Conservation (phyloP, 1,284 basidiomycete genomes). For the Ustilago trichophora region DNA sequence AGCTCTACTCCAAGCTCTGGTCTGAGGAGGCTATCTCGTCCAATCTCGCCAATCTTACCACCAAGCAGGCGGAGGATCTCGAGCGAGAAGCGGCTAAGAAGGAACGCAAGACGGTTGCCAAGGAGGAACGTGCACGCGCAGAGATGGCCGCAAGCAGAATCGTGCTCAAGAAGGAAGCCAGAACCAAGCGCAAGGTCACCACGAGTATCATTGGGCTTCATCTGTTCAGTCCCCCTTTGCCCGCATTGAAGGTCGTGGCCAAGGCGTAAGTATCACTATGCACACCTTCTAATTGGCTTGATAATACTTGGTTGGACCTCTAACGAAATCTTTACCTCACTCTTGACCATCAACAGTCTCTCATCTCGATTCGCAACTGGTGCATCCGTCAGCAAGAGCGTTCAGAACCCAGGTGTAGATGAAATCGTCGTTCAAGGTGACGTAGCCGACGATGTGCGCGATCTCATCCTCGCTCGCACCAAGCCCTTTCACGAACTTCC, state of each 20-base stretch:
- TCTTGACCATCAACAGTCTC: constrained; percentile 28
- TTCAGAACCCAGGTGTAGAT: constrained; percentile 60
- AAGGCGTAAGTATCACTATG: constrained; percentile 62
- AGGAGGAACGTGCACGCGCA: constrained; percentile 59
- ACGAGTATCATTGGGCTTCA: constrained; percentile 61
- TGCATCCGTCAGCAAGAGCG: constrained; percentile 63
- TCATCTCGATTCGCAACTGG: constrained; percentile 63
- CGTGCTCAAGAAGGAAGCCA: constrained; percentile 58
- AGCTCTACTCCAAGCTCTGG: constrained; percentile 51
- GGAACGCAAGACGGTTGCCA: constrained; percentile 64
- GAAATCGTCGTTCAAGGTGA: constrained; percentile 66
- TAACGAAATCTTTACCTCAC: too few species aligned
- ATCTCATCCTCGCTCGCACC: constrained; percentile 50
- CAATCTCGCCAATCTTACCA: constrained; percentile 58
- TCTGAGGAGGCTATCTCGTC: constrained; percentile 59
- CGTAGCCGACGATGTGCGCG: constrained; percentile 60
- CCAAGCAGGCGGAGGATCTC: constrained; percentile 63
- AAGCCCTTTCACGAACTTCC: constrained; percentile 64
- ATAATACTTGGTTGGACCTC: too few species aligned
- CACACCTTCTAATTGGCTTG: neutral
- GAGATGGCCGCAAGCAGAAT: constrained; percentile 57
- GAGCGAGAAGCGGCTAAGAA: constrained; percentile 63
- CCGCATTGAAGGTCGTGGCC: constrained; percentile 61
- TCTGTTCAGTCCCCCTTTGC: constrained; percentile 62
- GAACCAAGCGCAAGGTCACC: constrained; percentile 65